Evolutionary conservation across 768 basidiomycete genomes (phyloP).

Genomic region (Hemileccinum impolitum): DNA sequence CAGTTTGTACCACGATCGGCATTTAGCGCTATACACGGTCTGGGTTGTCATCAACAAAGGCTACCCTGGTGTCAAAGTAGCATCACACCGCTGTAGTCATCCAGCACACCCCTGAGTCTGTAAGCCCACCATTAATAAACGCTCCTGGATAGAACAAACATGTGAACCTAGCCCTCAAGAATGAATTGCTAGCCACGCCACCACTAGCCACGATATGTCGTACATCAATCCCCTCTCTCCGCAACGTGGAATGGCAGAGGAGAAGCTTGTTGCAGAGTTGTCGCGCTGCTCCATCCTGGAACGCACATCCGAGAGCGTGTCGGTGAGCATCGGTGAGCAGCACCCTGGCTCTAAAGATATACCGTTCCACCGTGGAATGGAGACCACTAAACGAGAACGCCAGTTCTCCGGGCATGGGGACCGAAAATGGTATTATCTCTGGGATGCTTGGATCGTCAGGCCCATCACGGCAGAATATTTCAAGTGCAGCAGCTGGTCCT

Average conservation of each 20-base stretch:
- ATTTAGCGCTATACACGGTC: slow-evolving; percentile 58
- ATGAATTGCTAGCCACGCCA: slow-evolving; percentile 87
- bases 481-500: slow-evolving; percentile 81
- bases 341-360: slow-evolving; percentile 41
- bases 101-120: slow-evolving; percentile 35
- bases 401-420: slow-evolving; percentile 50
- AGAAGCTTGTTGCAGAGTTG: slow-evolving; percentile 76
- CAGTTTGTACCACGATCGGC: slow-evolving; percentile 62
- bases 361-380: slow-evolving; percentile 66
- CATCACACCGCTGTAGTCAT: slow-evolving; percentile 12
- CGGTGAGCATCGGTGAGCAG: slow-evolving; percentile 25
- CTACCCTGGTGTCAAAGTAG: background rate
- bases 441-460: slow-evolving; percentile 20
- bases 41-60: slow-evolving; percentile 20
- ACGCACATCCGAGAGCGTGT: slow-evolving; percentile 58
- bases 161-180: slow-evolving; percentile 60
- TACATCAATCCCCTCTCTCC: slow-evolving; percentile 44
- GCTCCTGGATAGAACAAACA: background rate
- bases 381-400: slow-evolving; percentile 79
- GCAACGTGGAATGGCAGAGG: slow-evolving; percentile 36
- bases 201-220: slow-evolving; percentile 79
- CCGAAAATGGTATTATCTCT: slow-evolving; percentile 39
- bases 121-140: background rate
- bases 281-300: slow-evolving; percentile 66
- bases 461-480: slow-evolving; percentile 53